Base-by-base conservation (phyloP, 169 alveolate species). In the Plasmodium cynomolgi region DNA sequence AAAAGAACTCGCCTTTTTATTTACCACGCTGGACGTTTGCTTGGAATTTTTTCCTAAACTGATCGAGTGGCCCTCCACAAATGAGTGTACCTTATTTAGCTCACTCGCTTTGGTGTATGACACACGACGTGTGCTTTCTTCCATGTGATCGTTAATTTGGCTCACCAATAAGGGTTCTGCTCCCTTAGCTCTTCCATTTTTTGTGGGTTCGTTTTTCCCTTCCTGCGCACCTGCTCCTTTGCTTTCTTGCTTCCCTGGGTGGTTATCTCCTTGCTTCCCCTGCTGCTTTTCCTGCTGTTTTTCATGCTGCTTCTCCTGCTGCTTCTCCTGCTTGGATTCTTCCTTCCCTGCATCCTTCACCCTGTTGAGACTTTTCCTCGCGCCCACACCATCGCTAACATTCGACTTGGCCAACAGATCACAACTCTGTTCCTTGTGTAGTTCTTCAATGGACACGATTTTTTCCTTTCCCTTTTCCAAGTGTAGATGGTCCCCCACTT, bases 401-500 rank as follows among this genome's bases (percentile, higher is more conserved):
- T 34, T 8, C 29, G 92, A 84, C 41, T 72, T 84, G 1, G 50
- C 62, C 39, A 8, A n/a, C 13, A 50, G 56, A 9, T 77, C 86
- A 56, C n/a, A 86, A 37, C 31, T 15, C n/a, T 86, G 73, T 54
- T 86, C 86, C 44, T 37, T 47, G 17, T 50, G 9, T 23, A 86
- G 68, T 20, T 50, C 75, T 6, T 54, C 93, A 39, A 54, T 50
- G 7, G 44, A 29, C 23, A 75, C 62, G 3, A 13, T 54, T 33
- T 86, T 56, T 54, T 77, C 77, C 47, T 20, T 37, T 20, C 39
- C 79, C 13, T 75, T 73, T 77, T 86, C 82, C 47, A 86, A 50
- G 72, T 86, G 85, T 11, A 77, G 44, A 86, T 86, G 93, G 41
- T 50, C 85, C 15, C 85, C 85, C 41, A 75, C 93, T 77, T 77